Evolutionary conservation across 306 rosid genomes (phyloP), one percentile per base, ranked within the genome.

Genomic region (Lupinus albus): DNA sequence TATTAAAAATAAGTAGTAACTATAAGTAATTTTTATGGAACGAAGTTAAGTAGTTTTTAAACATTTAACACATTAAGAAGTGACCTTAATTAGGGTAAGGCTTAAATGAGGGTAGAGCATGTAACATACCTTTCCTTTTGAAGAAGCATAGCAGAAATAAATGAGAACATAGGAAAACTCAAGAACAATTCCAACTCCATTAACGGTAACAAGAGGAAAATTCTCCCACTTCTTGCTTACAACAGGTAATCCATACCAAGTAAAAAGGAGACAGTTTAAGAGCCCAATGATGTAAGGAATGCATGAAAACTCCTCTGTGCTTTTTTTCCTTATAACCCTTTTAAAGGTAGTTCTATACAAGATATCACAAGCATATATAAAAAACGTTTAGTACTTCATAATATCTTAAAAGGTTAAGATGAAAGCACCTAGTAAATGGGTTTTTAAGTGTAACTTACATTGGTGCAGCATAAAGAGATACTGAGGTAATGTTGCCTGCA

Each of bases 401-500:
- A 28, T 30, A 36, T 66, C 70, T 28, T 62, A 59, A 61, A 21
- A 32, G 53, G 8, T n/a, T 12, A 67, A 62, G 50, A 14, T 64
- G 14, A 38, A 72, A 51, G 50, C 11, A 30, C 35, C 25, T 65
- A 44, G 50, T 7, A 30, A 18, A 39, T 3, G 11, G 45, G 6
- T n/a, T 17, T 38, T 11, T 7, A 7, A 28, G 13, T n/a, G 30
- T 45, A 25, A 73, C 81, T 38, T 85, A 92, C 97, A 78, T 84
- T 78, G 97, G 97, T 33, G 87, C 85, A 4, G 85, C 78, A 48
- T 79, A 87, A 56, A 89, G 92, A 54, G 88, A 20, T 41, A 87
- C 73, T 13, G 92, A 87, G 45, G 95, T 85, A 78, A 80, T 90
- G 77, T 89, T 92, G 62, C 96, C 97, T 91, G 83, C 72, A 82